Percentiles rank a stretch among this genome's conserved stretches.
Evolutionary conservation across 768 basidiomycete genomes (phyloP).

Genomic region (Clitopilus hobsonii): DNA sequence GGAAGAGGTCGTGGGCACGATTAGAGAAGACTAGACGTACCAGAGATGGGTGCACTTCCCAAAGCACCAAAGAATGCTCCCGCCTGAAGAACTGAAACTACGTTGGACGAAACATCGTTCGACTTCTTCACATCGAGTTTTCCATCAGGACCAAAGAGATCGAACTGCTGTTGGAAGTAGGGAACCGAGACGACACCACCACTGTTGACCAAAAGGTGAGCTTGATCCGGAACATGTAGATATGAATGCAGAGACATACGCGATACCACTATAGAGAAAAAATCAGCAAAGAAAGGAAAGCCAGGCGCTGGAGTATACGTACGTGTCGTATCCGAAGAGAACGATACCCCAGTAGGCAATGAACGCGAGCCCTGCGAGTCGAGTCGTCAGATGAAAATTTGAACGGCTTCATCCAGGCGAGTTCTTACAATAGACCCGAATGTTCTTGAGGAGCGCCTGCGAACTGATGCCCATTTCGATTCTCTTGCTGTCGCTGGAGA

Average conservation of each 20-base stretch:
- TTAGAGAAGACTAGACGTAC: constrained; percentile 30
- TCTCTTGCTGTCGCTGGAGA: background rate
- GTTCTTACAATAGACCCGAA: constrained; percentile 15
- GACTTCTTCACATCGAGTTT: constrained; percentile 25
- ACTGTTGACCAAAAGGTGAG: constrained; percentile 23
- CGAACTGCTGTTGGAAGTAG: constrained; percentile 63
- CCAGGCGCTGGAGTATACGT: constrained; percentile 2
- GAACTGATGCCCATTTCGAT: background rate
- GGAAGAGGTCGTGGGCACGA: background rate
- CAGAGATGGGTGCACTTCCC: constrained; percentile 62
- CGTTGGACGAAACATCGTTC: constrained; percentile 68
- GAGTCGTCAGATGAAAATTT: background rate
- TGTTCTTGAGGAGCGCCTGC: constrained; percentile 13
- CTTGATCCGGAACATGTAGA: background rate
- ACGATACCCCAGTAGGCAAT: constrained; percentile 20
- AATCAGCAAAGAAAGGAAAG: background rate
- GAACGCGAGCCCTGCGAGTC: constrained; percentile 18
- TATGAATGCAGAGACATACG: constrained; percentile 6
- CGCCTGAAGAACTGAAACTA: constrained; percentile 84
- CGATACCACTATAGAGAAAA: constrained; percentile 13
- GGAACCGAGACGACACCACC: constrained; percentile 66
- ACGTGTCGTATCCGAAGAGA: constrained; percentile 21
- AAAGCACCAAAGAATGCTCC: constrained; percentile 89
- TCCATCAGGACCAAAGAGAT: constrained; percentile 43
- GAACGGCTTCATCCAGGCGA: background rate